Conservation (phyloP, 331 rosid genomes). For the Telfairia occidentalis region DNA sequence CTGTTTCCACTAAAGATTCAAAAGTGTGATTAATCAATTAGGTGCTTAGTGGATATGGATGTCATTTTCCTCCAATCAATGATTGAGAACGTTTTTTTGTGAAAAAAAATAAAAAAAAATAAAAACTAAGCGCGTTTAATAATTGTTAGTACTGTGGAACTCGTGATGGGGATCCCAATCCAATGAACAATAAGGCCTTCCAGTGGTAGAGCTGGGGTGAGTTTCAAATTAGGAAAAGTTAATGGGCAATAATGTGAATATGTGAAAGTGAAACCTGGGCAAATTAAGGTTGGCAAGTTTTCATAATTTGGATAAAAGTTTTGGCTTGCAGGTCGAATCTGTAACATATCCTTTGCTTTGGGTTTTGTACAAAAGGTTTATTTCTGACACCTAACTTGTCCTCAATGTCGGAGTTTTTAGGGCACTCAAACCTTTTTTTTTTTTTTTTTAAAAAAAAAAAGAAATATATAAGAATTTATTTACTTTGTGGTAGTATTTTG, state of each 20-base stretch:
- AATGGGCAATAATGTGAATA: neutral
- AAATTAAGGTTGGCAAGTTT: neutral
- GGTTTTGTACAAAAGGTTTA: neutral
- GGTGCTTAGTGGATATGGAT: neutral
- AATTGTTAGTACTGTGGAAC: neutral
- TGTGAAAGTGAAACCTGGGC: neutral
- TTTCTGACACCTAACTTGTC: neutral
- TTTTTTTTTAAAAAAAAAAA: no score
- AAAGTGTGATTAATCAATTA: neutral
- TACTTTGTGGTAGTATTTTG: no score
- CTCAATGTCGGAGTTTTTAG: neutral
- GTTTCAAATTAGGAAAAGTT: neutral
- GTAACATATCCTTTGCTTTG: neutral
- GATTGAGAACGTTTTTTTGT: neutral
- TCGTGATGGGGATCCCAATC: neutral
- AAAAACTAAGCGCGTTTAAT: neutral
- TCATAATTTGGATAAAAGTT: neutral
- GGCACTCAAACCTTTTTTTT: neutral
- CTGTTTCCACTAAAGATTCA: neutral
- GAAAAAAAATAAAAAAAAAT: no score
- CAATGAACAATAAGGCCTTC: neutral
- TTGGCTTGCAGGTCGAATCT: neutral
- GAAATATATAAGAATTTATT: no score
- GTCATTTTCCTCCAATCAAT: neutral
- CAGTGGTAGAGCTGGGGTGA: neutral